Evolutionary conservation across 805 yeast species (phyloP), one percentile per base, ranked within the genome.

Genomic region (Nakazawaea molendinolei): DNA sequence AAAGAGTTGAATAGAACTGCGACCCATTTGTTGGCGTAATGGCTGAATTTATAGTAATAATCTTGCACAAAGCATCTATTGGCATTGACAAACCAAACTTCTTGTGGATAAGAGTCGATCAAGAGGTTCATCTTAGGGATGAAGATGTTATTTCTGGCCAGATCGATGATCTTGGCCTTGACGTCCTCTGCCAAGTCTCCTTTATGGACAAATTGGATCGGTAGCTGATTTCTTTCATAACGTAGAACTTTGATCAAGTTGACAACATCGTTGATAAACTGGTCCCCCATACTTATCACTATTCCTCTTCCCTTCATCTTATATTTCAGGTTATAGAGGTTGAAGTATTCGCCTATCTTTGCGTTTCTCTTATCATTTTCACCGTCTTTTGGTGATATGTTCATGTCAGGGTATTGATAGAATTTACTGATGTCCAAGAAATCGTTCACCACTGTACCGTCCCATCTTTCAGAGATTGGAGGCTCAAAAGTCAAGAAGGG

Each of bases 1-100:
- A 70, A 74, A 2, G 79, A 67, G 40, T 69, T 76, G 52, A 79
- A 78, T 20, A 74, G 40, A 21, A 70, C 61, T 1, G 84, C 81
- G 20, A 76, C 48, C 52, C 79, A 64, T 49, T 78, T 79, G 55
- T 52, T 58, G 21, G 61, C 56, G 45, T 53, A 58, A 21, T 47
- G 42, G 26, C 38, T 38, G 43, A 53, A 58, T 37, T 44, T 52
- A 12, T 41, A 35, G 34, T 46, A 48, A 39, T 48, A 59, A 23
- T 39, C 43, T 28, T 42, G 47, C 24, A 43, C 42, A 21, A 60
- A 46, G 2, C 53, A 43, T 22, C 49, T 49, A 4, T 61, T 55
- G 15, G 56, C 56, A 46, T 60, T 61, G 23, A 60, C 58, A 47
- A 58, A 48, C 10, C 53, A 48, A 32, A 58, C 22, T 39, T 55